Conservation (phyloP, 805 yeast species). For the Candida stauntonica region DNA sequence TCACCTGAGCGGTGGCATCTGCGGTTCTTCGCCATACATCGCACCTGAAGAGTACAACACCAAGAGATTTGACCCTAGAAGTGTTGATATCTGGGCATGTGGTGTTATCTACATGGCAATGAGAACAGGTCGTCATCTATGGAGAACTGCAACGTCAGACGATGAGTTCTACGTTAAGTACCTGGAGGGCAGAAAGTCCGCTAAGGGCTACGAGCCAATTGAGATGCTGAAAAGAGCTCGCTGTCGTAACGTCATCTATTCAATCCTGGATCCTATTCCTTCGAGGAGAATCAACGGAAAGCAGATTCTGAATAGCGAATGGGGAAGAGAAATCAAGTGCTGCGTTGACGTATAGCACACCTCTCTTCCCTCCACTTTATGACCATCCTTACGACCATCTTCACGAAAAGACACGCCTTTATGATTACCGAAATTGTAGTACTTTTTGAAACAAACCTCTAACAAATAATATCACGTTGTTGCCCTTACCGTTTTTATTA, state of each 20-base stretch:
- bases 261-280: constrained; percentile 90
- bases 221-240: constrained; percentile 80
- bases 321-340: constrained; percentile 80
- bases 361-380: no score
- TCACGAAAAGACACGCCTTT: no score
- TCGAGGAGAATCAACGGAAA: constrained; percentile 80
- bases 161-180: constrained; percentile 81
- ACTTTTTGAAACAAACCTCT: no score
- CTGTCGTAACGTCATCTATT: constrained; percentile 89
- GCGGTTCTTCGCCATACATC: constrained; percentile 86
- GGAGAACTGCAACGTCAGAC: constrained; percentile 77
- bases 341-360: no score
- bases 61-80: constrained; percentile 71
- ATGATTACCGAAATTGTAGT: no score
- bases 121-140: constrained; percentile 90
- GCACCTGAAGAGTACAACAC: constrained; percentile 80
- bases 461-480: no score
- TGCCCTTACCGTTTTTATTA: no score
- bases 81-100: constrained; percentile 88
- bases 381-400: no score
- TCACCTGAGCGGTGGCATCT: constrained; percentile 67
- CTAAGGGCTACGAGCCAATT: constrained; percentile 88
- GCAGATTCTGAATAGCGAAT: constrained; percentile 86
- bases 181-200: constrained; percentile 71
- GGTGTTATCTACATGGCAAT: constrained; percentile 91